phyloP scores from a whole-genome alignment of 2,329 filamentous ascomycete species.

The Aspergillus arachidicola region DNA sequence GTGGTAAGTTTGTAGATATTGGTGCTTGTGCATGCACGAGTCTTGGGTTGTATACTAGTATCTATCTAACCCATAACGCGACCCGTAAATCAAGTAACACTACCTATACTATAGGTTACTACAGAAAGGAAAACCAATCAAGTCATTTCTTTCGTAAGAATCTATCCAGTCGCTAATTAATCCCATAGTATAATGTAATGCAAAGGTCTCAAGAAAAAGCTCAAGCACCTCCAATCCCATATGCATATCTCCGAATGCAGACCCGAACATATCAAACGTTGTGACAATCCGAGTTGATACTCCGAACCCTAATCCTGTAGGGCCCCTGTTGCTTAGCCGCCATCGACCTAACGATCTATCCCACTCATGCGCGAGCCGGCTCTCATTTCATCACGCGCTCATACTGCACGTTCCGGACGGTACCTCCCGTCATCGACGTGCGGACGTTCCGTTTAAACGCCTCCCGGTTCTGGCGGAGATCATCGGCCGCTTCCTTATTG shows the following conservation, averaged over 20 bases:
- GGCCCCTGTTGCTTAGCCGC: background rate
- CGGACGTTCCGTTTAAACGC: slow-evolving; percentile 90
- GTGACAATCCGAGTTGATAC: background rate
- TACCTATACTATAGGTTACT: background rate
- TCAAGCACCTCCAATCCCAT: background rate
- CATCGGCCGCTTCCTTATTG: slow-evolving; percentile 96
- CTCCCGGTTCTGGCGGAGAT: slow-evolving; percentile 82
- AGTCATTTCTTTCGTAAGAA: slow-evolving; percentile 30
- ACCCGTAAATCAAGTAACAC: background rate
- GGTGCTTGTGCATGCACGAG: background rate
- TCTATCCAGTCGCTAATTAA: slow-evolving; percentile 40
- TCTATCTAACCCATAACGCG: background rate
- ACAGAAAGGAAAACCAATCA: background rate
- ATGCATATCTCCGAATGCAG: background rate
- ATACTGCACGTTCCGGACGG: slow-evolving; percentile 71
- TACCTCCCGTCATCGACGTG: slow-evolving; percentile 77
- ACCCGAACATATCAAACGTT: background rate
- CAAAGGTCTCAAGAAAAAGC: slow-evolving; percentile 4
- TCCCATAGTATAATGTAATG: slow-evolving; percentile 26
- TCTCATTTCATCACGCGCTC: slow-evolving; percentile 73
- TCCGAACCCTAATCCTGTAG: background rate
- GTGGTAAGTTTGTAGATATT: background rate
- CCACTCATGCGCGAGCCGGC: background rate
- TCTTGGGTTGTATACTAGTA: background rate
- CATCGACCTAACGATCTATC: background rate